Percentiles rank a stretch among this genome's conserved stretches.
Evolutionary conservation across 495 filamentous ascomycete genomes (phyloP).

Genomic region (Penicillium nucicola): DNA sequence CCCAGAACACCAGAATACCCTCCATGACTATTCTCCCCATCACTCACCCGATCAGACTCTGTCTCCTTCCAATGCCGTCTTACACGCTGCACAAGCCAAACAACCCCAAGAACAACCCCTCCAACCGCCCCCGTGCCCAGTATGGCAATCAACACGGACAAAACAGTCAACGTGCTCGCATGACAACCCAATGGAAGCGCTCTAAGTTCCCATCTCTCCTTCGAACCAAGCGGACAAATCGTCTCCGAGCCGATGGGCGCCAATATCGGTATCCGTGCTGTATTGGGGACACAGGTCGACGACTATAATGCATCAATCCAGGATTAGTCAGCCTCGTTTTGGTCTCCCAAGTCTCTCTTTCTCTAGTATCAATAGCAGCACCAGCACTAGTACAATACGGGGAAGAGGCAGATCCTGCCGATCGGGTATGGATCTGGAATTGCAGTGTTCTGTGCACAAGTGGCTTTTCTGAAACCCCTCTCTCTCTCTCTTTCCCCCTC

Average conservation of each 20-base stretch:
- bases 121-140: constrained; percentile 32
- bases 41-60: constrained; percentile 5
- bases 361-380: background rate
- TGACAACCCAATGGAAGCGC: constrained; percentile 47
- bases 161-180: constrained; percentile 47
- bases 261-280: constrained; percentile 38
- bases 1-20: constrained; percentile 8
- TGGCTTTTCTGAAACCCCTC: background rate
- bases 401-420: background rate
- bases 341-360: no score
- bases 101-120: constrained; percentile 20
- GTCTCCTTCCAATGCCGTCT: constrained; percentile 23
- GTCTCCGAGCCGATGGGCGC: constrained; percentile 38
- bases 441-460: background rate
- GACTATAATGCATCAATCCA: constrained; percentile 29
- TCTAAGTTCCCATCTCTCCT: constrained; percentile 54
- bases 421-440: background rate
- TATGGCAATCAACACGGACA: constrained; percentile 39
- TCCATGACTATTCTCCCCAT: constrained; percentile 1
- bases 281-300: constrained; percentile 49
- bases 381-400: background rate
- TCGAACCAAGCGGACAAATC: constrained; percentile 46
- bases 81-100: constrained; percentile 23
- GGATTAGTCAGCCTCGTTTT: background rate
- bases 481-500: background rate